Evolutionary conservation across 345 rosid genomes (phyloP).

Genomic region (Eucalyptus tenuipes): DNA sequence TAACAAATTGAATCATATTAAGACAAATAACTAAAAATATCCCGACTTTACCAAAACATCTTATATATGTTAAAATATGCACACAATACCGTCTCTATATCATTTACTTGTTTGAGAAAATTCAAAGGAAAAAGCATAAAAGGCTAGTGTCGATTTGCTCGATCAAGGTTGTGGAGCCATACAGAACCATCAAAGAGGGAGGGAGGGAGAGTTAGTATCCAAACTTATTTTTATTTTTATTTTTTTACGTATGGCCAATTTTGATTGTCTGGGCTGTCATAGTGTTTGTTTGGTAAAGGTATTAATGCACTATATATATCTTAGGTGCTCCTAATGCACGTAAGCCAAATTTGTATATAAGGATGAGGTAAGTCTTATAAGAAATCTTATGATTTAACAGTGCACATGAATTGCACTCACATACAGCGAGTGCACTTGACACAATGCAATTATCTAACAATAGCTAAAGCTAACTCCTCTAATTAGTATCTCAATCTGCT

Average conservation of each 20-base stretch:
- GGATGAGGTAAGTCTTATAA: neutral
- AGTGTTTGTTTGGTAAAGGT: too few relatives aligned
- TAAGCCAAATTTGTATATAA: neutral
- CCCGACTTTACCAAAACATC: accelerated
- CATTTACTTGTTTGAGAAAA: neutral
- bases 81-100: accelerated
- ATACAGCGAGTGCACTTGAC: neutral
- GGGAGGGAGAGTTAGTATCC: too few relatives aligned
- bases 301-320: too few relatives aligned
- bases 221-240: too few relatives aligned
- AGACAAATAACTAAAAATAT: neutral
- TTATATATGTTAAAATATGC: accelerated
- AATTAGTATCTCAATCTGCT: neutral
- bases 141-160: accelerated
- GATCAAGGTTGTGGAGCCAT: accelerated
- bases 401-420: neutral
- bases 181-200: too few relatives aligned
- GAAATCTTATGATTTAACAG: accelerated
- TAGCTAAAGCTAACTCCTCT: neutral
- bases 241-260: too few relatives aligned
- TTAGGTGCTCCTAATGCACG: neutral
- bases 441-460: neutral
- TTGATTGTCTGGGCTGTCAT: too few relatives aligned
- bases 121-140: accelerated
- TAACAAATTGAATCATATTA: neutral